Conservation (phyloP, 768 basidiomycete species). For the Hirschioporus abietinus region DNA sequence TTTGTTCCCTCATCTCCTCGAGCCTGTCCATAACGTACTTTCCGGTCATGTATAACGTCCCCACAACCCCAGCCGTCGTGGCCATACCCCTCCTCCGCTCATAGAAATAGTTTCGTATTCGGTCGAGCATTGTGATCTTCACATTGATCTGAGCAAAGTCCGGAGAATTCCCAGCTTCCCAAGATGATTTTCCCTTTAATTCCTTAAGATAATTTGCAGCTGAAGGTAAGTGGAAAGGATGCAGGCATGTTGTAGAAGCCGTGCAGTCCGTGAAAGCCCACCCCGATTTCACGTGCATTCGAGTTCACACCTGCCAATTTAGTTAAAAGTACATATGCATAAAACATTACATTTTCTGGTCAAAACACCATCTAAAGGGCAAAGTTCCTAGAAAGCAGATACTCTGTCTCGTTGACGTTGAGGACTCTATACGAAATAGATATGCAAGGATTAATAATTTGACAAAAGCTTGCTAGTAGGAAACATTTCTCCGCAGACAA, state of each 20-base stretch:
- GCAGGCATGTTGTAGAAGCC: neutral
- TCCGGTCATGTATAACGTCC: conserved; percentile 58
- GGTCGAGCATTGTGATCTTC: conserved; percentile 33
- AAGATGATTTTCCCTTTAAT: too few relatives aligned
- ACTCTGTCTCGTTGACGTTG: too few relatives aligned
- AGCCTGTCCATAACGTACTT: conserved; percentile 57
- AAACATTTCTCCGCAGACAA: too few relatives aligned
- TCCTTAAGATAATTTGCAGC: neutral
- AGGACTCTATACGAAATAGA: too few relatives aligned
- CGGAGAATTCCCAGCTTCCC: too few relatives aligned
- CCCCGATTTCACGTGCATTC: neutral
- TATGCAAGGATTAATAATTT: too few relatives aligned
- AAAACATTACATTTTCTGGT: too few relatives aligned
- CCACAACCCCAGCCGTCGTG: conserved; percentile 47
- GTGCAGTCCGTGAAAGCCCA: neutral
- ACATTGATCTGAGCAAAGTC: too few relatives aligned
- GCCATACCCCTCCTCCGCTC: conserved; percentile 41
- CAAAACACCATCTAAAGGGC: too few relatives aligned
- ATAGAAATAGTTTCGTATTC: conserved; percentile 42
- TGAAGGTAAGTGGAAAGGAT: neutral
- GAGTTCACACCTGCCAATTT: neutral
- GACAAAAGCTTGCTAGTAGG: too few relatives aligned
- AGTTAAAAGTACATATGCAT: too few relatives aligned
- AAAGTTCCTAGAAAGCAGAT: too few relatives aligned
- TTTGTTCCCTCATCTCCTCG: conserved; percentile 58